Percentiles rank a stretch among this genome's conserved stretches.
Evolutionary conservation across 768 basidiomycete species (phyloP).

Genomic region (Mrakia blollopis): DNA sequence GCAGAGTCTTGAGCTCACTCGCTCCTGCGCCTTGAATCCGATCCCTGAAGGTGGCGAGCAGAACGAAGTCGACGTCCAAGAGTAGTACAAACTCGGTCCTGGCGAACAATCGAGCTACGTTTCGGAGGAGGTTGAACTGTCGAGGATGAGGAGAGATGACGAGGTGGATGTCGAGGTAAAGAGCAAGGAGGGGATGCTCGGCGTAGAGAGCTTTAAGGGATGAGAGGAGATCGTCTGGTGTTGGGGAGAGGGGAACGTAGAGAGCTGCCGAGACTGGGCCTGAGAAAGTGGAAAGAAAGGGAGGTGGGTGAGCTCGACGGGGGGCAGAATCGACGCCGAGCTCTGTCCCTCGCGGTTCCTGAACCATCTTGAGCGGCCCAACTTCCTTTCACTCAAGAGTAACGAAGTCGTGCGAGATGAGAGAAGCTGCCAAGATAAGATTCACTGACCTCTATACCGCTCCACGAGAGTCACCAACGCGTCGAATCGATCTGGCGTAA

Average conservation of each 20-base stretch:
- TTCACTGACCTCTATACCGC: slow-evolving; percentile 61
- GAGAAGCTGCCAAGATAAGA: neutral
- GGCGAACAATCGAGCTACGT: slow-evolving; percentile 75
- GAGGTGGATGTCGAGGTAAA: slow-evolving; percentile 76
- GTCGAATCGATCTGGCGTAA: slow-evolving; percentile 71
- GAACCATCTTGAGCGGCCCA: too few relatives aligned
- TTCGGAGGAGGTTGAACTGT: slow-evolving; percentile 87
- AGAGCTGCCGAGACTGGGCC: slow-evolving; percentile 81
- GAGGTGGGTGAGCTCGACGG: neutral
- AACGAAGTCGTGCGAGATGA: too few relatives aligned
- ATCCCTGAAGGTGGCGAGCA: slow-evolving; percentile 72
- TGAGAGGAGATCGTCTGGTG: slow-evolving; percentile 50
- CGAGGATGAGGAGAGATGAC: slow-evolving; percentile 62
- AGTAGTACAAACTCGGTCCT: slow-evolving; percentile 81
- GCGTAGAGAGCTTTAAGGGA: slow-evolving; percentile 64
- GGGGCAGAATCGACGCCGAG: too few relatives aligned
- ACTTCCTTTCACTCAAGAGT: too few relatives aligned
- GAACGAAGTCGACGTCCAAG: slow-evolving; percentile 82
- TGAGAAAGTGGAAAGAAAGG: slow-evolving; percentile 38
- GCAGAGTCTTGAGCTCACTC: slow-evolving; percentile 40
- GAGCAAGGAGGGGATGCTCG: slow-evolving; percentile 60
- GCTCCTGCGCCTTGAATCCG: slow-evolving; percentile 51
- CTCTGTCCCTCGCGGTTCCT: too few relatives aligned
- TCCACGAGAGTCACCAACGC: slow-evolving; percentile 67
- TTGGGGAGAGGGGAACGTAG: slow-evolving; percentile 58